Base-by-base conservation (phyloP, 2,329 filamentous ascomycete species). In the Sarocladium brachiariae region DNA sequence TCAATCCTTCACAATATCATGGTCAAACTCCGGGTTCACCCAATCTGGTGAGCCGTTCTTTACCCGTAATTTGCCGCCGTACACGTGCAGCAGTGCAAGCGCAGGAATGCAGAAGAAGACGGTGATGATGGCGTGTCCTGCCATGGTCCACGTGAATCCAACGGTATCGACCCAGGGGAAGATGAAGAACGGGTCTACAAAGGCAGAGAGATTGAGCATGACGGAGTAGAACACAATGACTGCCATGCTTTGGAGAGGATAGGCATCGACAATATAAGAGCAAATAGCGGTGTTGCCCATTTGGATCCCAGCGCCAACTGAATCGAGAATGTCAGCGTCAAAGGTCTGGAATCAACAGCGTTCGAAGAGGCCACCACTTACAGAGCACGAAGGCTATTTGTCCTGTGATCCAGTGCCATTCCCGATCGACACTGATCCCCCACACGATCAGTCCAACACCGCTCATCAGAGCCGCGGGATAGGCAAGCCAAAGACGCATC, bases 381-480 rank as follows among this genome's bases (percentile, higher is more conserved):
- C 73, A 77, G 1, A 81, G 58, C 53, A 77, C 76, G 53, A 81
- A 74, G 0, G 74, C 75, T 3, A 79, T 62, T 53, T 81, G 76
- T 1, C 76, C 78, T 0, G 78, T 71, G 31, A 78, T 75, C 75
- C 76, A 81, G 59, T 81, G 77, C 56, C 75, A 78, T 1, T 59
- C 59, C 35, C 65, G 67, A 52, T 80, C 76, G 13, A 81, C 64
- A 49, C 73, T 77, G 37, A 80, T 58, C 0, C 77, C 77, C 77
- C 77, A 81, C 45, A 81, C 41, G 27, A 78, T 65, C 30, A 77
- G 59, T 0, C 78, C 77, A 6, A 77, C 59, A 16, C 70, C 68
- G 1, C 70, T 76, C 10, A 78, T 52, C 4, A 74, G 8, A 2
- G 71, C 67, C 11, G 75, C 77, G 6, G 77, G 77, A 60, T 79